Evolutionary conservation across 2,329 filamentous ascomycete species (phyloP).

Genomic region (Colletotrichum shisoi): DNA sequence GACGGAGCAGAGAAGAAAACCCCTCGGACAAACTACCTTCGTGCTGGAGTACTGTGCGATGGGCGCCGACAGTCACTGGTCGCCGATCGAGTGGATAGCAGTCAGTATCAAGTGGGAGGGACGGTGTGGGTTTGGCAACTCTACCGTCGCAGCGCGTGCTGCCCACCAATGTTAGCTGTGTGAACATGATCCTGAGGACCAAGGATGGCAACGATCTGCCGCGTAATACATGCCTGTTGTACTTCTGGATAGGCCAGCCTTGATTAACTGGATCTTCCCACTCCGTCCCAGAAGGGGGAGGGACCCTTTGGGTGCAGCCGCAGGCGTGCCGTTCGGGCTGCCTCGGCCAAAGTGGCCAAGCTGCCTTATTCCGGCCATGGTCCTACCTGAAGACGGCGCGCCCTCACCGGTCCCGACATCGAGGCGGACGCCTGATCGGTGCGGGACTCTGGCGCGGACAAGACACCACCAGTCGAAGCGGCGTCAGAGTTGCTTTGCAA

Average conservation of each 20-base stretch:
- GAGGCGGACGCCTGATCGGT: not conserved
- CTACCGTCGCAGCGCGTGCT: not conserved
- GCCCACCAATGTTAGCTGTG: not conserved
- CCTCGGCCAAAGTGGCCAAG: slow-evolving; percentile 10
- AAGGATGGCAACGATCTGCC: slow-evolving; percentile 30
- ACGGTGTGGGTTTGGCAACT: slow-evolving; percentile 17
- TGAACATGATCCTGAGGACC: slow-evolving; percentile 7
- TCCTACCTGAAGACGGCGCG: slow-evolving; percentile 25
- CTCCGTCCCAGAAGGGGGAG: slow-evolving; percentile 4
- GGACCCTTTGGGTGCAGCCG: not conserved
- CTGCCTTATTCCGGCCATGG: slow-evolving; percentile 21
- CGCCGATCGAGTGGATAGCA: slow-evolving; percentile 5
- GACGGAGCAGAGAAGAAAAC: not conserved
- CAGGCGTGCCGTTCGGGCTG: slow-evolving; percentile 6
- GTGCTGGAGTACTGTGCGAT: slow-evolving; percentile 7
- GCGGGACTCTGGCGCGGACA: not conserved
- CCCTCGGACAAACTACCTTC: slow-evolving; percentile 9
- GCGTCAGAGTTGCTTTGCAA: not conserved
- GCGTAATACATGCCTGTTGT: too few relatives aligned
- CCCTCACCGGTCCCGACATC: slow-evolving; percentile 1
- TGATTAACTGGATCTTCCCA: slow-evolving; percentile 37
- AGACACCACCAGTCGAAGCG: not conserved
- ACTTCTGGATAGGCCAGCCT: slow-evolving; percentile 34
- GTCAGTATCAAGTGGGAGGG: not conserved
- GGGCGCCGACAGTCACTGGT: not conserved